Evolutionary conservation across 352 stramenopile species (phyloP).

Genomic region (Phytophthora niederhauseri): DNA sequence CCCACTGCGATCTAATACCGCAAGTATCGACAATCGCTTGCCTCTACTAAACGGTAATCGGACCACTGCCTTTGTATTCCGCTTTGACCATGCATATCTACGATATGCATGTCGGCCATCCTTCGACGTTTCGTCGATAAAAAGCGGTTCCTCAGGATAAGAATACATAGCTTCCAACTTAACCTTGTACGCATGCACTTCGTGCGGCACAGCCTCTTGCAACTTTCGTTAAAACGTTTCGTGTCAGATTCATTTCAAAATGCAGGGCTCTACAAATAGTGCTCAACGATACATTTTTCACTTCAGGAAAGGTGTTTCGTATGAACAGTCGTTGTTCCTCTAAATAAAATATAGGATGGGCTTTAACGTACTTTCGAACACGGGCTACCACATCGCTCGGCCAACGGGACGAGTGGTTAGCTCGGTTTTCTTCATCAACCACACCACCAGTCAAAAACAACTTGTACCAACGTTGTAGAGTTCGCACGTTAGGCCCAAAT

Average conservation of each 20-base stretch:
- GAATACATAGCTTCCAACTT: constrained; percentile 4
- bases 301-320: neutral
- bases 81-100: constrained; percentile 21
- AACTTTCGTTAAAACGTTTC: constrained; percentile 19
- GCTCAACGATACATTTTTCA: neutral
- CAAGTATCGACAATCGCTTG: constrained; percentile 15
- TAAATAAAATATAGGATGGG: neutral
- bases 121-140: constrained; percentile 28
- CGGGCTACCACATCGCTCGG: too few relatives aligned
- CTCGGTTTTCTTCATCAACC: too few relatives aligned
- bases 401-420: too few relatives aligned
- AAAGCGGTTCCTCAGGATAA: constrained; percentile 20
- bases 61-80: constrained; percentile 12
- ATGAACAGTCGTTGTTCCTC: neutral
- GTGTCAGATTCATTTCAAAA: constrained; percentile 24
- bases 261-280: constrained; percentile 20
- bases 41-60: constrained; percentile 12
- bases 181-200: too few relatives aligned
- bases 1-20: neutral
- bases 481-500: too few relatives aligned
- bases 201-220: neutral
- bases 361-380: neutral
- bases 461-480: too few relatives aligned
- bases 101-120: constrained; percentile 15
- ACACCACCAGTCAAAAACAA: too few relatives aligned